phyloP scores from a whole-genome alignment of 352 stramenopile species.

The Nothophytophthora sp. region DNA sequence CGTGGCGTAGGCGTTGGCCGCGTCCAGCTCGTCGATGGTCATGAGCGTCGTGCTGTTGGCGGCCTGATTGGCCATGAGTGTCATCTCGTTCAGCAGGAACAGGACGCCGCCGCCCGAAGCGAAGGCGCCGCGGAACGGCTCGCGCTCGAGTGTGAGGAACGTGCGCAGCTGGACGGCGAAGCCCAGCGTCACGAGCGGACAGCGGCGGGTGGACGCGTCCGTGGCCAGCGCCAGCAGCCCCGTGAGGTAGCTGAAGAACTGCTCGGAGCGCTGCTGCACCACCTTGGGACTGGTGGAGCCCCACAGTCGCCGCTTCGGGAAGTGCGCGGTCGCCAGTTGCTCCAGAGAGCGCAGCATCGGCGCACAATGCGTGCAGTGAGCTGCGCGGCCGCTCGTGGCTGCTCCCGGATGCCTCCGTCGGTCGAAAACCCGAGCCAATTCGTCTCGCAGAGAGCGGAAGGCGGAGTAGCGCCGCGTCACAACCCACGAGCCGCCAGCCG shows the following conservation, averaged over 20 bases:
- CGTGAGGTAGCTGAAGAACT: slow-evolving; percentile 60
- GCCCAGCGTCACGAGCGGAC: slow-evolving; percentile 46
- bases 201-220: slow-evolving; percentile 53
- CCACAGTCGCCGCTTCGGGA: slow-evolving; percentile 65
- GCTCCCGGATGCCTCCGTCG: slow-evolving; percentile 15
- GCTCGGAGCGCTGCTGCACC: slow-evolving; percentile 41
- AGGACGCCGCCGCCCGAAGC: slow-evolving; percentile 43
- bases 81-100: slow-evolving; percentile 47
- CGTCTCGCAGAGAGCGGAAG: slow-evolving; percentile 63
- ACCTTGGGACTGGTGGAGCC: slow-evolving; percentile 45
- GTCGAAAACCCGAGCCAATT: slow-evolving; percentile 52
- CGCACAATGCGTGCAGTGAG: slow-evolving; percentile 70
- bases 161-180: slow-evolving; percentile 57
- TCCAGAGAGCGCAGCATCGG: slow-evolving; percentile 45
- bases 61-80: slow-evolving; percentile 24
- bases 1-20: slow-evolving; percentile 9
- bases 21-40: slow-evolving; percentile 48
- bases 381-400: slow-evolving; percentile 2
- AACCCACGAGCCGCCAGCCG: slow-evolving; percentile 47
- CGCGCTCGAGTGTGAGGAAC: slow-evolving; percentile 60
- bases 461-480: slow-evolving; percentile 69
- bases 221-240: slow-evolving; percentile 57
- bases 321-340: slow-evolving; percentile 39
- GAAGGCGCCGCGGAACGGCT: slow-evolving; percentile 42
- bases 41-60: slow-evolving; percentile 48